phyloP scores from a whole-genome alignment of 1,284 basidiomycete species.

The Coniophora puteana region DNA sequence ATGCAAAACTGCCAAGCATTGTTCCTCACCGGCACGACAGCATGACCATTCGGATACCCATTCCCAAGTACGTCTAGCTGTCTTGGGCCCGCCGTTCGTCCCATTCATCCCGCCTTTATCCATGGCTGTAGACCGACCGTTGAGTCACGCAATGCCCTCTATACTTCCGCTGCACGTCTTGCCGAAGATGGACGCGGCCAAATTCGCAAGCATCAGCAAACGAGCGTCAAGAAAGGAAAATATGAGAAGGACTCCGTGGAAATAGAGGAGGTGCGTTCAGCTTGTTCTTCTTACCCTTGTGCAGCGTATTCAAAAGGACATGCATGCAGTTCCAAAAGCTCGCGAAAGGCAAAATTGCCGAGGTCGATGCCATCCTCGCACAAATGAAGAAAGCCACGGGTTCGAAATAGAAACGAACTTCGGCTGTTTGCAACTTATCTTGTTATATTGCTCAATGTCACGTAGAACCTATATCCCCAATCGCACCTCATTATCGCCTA shows the following conservation, averaged over 20 bases:
- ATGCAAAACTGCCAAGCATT: slow-evolving; percentile 65
- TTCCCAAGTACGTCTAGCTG: slow-evolving; percentile 58
- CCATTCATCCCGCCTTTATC: background rate
- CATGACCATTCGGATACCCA: slow-evolving; percentile 70
- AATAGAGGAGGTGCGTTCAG: slow-evolving; percentile 53
- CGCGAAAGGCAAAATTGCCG: slow-evolving; percentile 52
- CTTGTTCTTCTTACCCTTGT: background rate
- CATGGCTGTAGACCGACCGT: slow-evolving; percentile 75
- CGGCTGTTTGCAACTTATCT: no score
- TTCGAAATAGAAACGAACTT: slow-evolving; percentile 21
- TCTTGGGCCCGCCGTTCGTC: background rate
- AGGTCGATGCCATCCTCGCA: slow-evolving; percentile 62
- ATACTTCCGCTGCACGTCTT: slow-evolving; percentile 50
- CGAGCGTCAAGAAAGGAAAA: slow-evolving; percentile 64
- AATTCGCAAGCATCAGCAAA: slow-evolving; percentile 62
- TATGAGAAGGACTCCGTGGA: slow-evolving; percentile 65
- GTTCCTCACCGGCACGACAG: slow-evolving; percentile 66
- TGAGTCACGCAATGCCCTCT: slow-evolving; percentile 57
- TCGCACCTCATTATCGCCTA: no score
- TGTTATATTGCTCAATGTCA: no score
- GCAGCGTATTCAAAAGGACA: slow-evolving; percentile 2
- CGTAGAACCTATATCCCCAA: no score
- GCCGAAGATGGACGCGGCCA: slow-evolving; percentile 75
- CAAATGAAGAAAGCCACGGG: slow-evolving; percentile 59
- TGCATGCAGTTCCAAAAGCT: slow-evolving; percentile 65